A percentile compares a stretch with the other conserved stretches of the same genome.
phyloP scores from a whole-genome alignment of 1,139 yeast genomes.

The Scheffersomyces parashehatae region DNA sequence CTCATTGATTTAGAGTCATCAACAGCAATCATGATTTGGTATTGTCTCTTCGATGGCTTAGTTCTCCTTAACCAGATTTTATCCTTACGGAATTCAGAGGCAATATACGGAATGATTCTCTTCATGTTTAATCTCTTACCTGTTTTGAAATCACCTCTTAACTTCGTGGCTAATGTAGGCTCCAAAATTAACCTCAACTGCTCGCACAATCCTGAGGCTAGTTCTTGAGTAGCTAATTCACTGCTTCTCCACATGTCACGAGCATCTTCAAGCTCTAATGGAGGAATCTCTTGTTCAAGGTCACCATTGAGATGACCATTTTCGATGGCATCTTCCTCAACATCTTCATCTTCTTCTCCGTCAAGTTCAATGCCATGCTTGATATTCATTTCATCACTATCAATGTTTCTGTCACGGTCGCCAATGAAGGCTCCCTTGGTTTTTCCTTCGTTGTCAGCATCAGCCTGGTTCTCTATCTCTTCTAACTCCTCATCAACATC shows the following conservation, averaged over 20 bases:
- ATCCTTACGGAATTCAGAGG: slow-evolving; percentile 95
- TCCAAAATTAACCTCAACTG: slow-evolving; percentile 90
- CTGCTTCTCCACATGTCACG: slow-evolving; percentile 79
- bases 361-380: slow-evolving; percentile 29
- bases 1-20: slow-evolving; percentile 98
- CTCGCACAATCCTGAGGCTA: slow-evolving; percentile 87
- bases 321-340: slow-evolving; percentile 28
- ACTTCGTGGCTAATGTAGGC: slow-evolving; percentile 92
- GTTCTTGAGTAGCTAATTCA: slow-evolving; percentile 80
- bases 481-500: slow-evolving; percentile 22
- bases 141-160: slow-evolving; percentile 93
- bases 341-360: slow-evolving; percentile 30
- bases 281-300: slow-evolving; percentile 31
- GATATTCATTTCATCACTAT: slow-evolving; percentile 21
- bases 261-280: slow-evolving; percentile 63
- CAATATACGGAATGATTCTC: slow-evolving; percentile 95
- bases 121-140: slow-evolving; percentile 98
- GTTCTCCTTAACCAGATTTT: slow-evolving; percentile 98
- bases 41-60: slow-evolving; percentile 95
- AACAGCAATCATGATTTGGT: slow-evolving; percentile 95
- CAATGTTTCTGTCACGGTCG: slow-evolving; percentile 39
- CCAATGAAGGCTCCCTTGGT: slow-evolving; percentile 55
- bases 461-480: slow-evolving; percentile 18
- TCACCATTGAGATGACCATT: slow-evolving; percentile 23
- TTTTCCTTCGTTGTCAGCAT: slow-evolving; percentile 49